phyloP scores from a whole-genome alignment of 495 filamentous ascomycete genomes.

The Thermothielavioides terrestris region DNA sequence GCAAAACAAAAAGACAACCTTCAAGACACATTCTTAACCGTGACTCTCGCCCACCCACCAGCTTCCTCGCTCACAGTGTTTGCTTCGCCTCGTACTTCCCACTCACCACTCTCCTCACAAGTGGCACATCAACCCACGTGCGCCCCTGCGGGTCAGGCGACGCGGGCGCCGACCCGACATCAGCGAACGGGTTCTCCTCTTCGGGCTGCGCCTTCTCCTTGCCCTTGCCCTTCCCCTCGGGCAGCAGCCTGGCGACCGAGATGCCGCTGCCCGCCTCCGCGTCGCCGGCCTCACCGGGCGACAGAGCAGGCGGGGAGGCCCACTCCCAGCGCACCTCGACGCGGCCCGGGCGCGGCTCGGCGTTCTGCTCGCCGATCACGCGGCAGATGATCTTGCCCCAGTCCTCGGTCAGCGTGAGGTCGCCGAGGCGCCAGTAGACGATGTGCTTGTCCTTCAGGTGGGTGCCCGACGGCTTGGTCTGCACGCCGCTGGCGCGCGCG shows the following conservation, averaged over 20 bases:
- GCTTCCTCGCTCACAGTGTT: too few species aligned
- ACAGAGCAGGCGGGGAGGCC: conserved; percentile 27
- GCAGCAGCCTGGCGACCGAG: conserved; percentile 44
- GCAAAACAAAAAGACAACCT: background rate
- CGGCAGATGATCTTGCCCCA: conserved; percentile 68
- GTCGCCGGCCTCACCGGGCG: conserved; percentile 29
- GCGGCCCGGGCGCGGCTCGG: conserved; percentile 62
- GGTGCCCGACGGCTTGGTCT: conserved; percentile 64
- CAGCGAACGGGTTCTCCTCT: conserved; percentile 36
- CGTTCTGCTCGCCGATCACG: conserved; percentile 62
- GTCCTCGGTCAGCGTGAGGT: conserved; percentile 55
- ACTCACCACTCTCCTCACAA: conserved; percentile 62
- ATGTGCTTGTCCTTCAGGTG: conserved; percentile 83
- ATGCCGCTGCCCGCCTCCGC: conserved; percentile 52
- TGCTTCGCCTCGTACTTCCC: conserved; percentile 64
- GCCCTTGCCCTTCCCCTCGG: conserved; percentile 27
- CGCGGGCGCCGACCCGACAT: conserved; percentile 27
- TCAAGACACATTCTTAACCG: background rate
- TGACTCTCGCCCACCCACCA: background rate
- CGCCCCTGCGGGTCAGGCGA: conserved; percentile 31
- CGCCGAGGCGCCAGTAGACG: conserved; percentile 83
- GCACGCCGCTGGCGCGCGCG: conserved; percentile 50
- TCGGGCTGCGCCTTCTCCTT: conserved; percentile 37
- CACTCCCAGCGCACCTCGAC: conserved; percentile 79
- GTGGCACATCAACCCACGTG: conserved; percentile 65